These are phyloP conservation scores for Termitomyces titanicus DNA, from an alignment of 768 basidiomycete species.

Conservation along the genomic window DNA sequence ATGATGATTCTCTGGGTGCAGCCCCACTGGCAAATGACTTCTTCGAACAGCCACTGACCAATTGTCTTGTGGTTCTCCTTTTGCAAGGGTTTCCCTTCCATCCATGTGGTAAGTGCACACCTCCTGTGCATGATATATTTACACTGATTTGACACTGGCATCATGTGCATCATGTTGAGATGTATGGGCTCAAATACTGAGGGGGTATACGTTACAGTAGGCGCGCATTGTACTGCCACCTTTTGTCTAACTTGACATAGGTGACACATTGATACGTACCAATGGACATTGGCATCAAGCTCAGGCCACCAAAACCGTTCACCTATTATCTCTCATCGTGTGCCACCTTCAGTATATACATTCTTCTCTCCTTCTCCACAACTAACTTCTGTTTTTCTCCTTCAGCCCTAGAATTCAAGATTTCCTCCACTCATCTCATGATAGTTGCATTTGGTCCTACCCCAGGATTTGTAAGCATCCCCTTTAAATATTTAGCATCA, in stretches of 20 bases:
- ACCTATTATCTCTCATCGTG: conserved; percentile 14
- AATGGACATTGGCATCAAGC: conserved; percentile 21
- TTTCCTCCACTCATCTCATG: conserved; percentile 39
- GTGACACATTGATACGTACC: conserved; percentile 29
- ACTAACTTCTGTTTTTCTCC: conserved; percentile 19
- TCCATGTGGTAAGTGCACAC: conserved; percentile 19
- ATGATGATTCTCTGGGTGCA: conserved; percentile 21
- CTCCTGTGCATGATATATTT: conserved; percentile 22
- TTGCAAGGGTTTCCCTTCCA: conserved; percentile 18
- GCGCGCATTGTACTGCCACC: conserved; percentile 20
- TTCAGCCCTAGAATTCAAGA: conserved; percentile 16
- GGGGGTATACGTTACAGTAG: conserved; percentile 20
- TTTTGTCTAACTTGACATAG: conserved; percentile 24
- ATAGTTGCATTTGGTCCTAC: conserved; percentile 31
- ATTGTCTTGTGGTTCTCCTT: conserved; percentile 18
- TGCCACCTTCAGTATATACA: conserved; percentile 18
- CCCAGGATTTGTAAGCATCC: conserved; percentile 37
- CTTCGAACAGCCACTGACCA: conserved; percentile 23
- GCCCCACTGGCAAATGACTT: conserved; percentile 35
- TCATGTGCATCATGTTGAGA: conserved; percentile 25
- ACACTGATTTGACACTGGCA: conserved; percentile 16
- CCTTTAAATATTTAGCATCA: conserved; percentile 20
- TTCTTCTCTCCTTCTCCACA: conserved; percentile 6
- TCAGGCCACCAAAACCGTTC: conserved; percentile 21
- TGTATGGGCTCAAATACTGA: conserved; percentile 25